Evolutionary conservation across 78 protist genomes (phyloP), one percentile per base, ranked within the genome.

Genomic region (Dictyostelium firmibasis): DNA sequence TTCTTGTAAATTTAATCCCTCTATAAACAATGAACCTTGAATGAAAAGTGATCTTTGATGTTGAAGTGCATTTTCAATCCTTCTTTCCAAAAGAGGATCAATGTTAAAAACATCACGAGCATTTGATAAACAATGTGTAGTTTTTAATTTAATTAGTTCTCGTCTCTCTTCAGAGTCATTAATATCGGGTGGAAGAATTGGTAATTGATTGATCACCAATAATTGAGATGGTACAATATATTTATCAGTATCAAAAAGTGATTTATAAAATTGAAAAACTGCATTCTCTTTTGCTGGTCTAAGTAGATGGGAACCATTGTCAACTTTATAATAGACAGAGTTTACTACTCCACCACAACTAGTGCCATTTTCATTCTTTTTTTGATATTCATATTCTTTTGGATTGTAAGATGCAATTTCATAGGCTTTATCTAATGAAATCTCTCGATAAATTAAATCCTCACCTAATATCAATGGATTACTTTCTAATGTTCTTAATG

Each of bases 361-460:
- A 13, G 41, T 25, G 29, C 77, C 77, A 70, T 29, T 70, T 70
- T 70, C 77, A 70, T 70, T 70, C 23, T 70, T 70, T 70, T 14
- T 70, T 29, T 29, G 36, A 14, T 70, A 70, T 70, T 70, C 77
- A 31, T 70, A 70, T 16, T 70, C 77, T 25, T 70, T 70, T 27
- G 77, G 77, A 70, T 70, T 70, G 13, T 70, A 70, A 0, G 38
- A 27, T 31, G 77, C 77, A 31, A 70, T 31, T 70, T 70, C 77
- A 31, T 70, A 70, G 29, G 77, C 77, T 70, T 70, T 70, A 10
- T 70, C 77, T 16, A 70, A 70, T 70, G 77, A 70, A 14, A 70
- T 70, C 29, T 70, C 77, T 10, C 77, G 35, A 29, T 70, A 70
- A 8, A 70, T 31, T 31, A 70, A 70, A 70, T 70, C 41, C 29